Evolutionary conservation across 371 early-diverging fungal species (phyloP).

Genomic region (Lichtheimia hyalospora): DNA sequence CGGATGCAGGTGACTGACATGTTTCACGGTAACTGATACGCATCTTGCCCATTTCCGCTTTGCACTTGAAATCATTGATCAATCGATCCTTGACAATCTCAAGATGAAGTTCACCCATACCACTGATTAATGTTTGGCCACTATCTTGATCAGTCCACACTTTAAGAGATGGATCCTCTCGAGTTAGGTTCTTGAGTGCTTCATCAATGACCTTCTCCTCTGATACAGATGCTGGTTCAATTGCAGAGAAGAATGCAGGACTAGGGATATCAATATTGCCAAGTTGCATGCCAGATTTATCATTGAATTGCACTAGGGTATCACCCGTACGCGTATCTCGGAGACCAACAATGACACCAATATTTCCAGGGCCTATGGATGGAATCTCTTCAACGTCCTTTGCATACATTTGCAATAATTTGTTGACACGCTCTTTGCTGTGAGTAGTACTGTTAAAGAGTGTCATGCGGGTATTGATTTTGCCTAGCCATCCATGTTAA

Average conservation of each 20-base stretch:
- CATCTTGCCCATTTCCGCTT: slow-evolving; percentile 83
- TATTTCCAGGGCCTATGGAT: slow-evolving; percentile 77
- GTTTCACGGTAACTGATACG: slow-evolving; percentile 89
- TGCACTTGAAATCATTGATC: slow-evolving; percentile 75
- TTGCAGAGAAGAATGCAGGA: slow-evolving; percentile 88
- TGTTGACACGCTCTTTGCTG: slow-evolving; percentile 81
- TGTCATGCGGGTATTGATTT: slow-evolving; percentile 64
- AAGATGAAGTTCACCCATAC: slow-evolving; percentile 97
- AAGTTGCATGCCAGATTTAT: slow-evolving; percentile 58
- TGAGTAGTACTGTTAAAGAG: slow-evolving; percentile 68
- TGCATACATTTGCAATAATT: slow-evolving; percentile 90
- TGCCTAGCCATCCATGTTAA: slow-evolving; percentile 31
- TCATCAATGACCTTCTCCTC: slow-evolving; percentile 79
- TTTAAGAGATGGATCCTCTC: slow-evolving; percentile 91
- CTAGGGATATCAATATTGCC: slow-evolving; percentile 83
- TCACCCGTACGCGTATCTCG: slow-evolving; percentile 92
- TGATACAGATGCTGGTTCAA: slow-evolving; percentile 75
- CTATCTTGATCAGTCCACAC: slow-evolving; percentile 80
- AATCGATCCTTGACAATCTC: slow-evolving; percentile 88
- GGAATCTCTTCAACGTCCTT: slow-evolving; percentile 88
- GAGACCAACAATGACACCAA: slow-evolving; percentile 88
- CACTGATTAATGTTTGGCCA: slow-evolving; percentile 88
- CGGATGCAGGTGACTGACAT: slow-evolving; percentile 39
- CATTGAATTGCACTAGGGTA: slow-evolving; percentile 71
- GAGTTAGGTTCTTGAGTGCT: slow-evolving; percentile 72